Evolutionary conservation across 169 alveolate genomes (phyloP).

Genomic region (Theileria equi): DNA sequence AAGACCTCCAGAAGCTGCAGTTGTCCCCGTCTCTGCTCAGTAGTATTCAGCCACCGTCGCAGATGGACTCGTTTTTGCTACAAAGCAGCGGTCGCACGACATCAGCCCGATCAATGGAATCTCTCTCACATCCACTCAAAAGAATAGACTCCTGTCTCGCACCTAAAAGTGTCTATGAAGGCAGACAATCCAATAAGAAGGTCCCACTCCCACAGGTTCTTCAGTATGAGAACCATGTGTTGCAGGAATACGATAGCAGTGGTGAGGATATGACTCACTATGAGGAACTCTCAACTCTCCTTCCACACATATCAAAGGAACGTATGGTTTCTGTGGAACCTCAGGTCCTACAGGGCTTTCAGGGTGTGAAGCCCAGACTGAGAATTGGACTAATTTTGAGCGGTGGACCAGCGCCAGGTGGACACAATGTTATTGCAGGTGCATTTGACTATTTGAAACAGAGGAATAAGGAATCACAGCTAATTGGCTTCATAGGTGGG

Average conservation of each 20-base stretch:
- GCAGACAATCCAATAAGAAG: conserved; percentile 8
- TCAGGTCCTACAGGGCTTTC: conserved; percentile 5
- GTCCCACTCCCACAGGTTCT: conserved; percentile 39
- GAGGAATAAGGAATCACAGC: conserved; percentile 85
- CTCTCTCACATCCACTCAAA: conserved; percentile 24
- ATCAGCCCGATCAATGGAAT: too few species aligned
- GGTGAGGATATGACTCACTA: conserved; percentile 49
- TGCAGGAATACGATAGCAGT: conserved; percentile 53
- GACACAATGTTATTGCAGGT: conserved; percentile 98
- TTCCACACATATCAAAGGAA: conserved; percentile 33
- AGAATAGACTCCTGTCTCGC: conserved; percentile 39
- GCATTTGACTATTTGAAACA: conserved; percentile 88
- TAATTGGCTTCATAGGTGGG: conserved; percentile 92
- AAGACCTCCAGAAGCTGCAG: too few species aligned
- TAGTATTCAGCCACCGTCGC: too few species aligned
- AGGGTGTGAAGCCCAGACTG: conserved; percentile 4
- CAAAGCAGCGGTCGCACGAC: too few species aligned
- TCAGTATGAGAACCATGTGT: conserved; percentile 36
- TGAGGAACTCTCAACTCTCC: conserved; percentile 23
- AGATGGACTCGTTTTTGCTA: too few species aligned
- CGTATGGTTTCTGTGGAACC: conserved; percentile 55
- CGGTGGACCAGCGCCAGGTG: conserved; percentile 99
- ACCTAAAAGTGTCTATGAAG: conserved; percentile 56
- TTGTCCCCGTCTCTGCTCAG: too few species aligned
- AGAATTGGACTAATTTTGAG: conserved; percentile 93